phyloP scores from a whole-genome alignment of 1,139 yeast species.

The Geotrichum bryndzae region DNA sequence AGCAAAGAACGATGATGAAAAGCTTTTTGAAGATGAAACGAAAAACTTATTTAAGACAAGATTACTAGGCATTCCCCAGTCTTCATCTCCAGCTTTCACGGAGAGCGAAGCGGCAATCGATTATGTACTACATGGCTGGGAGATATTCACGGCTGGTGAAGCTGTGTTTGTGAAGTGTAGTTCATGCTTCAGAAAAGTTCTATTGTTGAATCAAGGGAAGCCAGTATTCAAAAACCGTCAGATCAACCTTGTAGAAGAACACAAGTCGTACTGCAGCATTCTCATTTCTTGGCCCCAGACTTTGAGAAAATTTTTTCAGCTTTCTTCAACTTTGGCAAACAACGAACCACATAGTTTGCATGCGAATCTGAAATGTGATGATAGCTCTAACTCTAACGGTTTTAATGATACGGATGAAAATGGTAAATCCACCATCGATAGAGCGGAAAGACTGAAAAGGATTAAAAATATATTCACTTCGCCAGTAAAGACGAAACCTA shows the following conservation, averaged over 20 bases:
- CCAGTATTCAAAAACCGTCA: background rate
- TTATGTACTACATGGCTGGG: background rate
- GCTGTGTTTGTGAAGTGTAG: background rate
- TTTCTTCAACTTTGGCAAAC: background rate
- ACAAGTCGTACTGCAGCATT: background rate
- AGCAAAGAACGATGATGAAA: background rate
- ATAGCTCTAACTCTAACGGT: background rate
- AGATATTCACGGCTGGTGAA: background rate
- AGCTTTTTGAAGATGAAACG: background rate
- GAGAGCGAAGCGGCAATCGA: background rate
- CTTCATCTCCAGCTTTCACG: background rate
- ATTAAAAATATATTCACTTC: background rate
- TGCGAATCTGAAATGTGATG: background rate
- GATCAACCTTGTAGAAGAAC: background rate
- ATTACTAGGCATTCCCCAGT: background rate
- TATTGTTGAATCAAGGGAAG: background rate
- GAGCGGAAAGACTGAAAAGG: background rate
- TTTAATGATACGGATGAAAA: background rate
- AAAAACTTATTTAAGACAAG: background rate
- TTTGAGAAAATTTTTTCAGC: background rate
- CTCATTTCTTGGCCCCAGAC: background rate
- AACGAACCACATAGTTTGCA: background rate
- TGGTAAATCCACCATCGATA: background rate
- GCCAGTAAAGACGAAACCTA: background rate
- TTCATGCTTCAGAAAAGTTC: background rate